Conservation (phyloP, 192 early-diverging fungal species). For the Cetraspora pellucida region DNA sequence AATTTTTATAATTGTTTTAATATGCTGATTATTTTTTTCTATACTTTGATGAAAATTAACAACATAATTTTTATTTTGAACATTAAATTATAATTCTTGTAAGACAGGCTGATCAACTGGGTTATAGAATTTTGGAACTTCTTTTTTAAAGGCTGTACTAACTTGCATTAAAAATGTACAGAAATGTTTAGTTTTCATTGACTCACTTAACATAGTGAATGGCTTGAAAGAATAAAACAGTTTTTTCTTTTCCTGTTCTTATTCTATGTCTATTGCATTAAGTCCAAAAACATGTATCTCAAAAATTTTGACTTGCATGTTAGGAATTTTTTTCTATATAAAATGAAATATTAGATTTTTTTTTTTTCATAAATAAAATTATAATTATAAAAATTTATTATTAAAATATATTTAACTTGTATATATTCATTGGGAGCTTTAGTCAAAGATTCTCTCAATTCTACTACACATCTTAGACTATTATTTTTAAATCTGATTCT, state of each 20-base stretch:
- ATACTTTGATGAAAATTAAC: background rate
- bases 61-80: background rate
- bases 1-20: too few species aligned
- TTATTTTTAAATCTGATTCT: background rate
- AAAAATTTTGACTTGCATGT: background rate
- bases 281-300: background rate
- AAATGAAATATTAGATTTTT: background rate
- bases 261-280: background rate
- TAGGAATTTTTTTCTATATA: slow-evolving; percentile 9
- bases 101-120: background rate
- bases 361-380: background rate
- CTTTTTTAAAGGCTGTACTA: background rate
- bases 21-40: background rate
- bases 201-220: background rate
- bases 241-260: background rate
- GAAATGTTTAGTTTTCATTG: background rate
- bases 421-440: slow-evolving; percentile 1
- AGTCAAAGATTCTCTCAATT: background rate
- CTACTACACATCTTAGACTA: background rate
- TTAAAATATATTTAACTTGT: background rate
- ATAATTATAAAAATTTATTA: background rate
- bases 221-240: background rate
- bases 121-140: background rate
- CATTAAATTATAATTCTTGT: background rate
- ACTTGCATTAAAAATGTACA: background rate